Base-by-base conservation (phyloP, 2,329 filamentous ascomycete species). In the Onygena corvina region DNA sequence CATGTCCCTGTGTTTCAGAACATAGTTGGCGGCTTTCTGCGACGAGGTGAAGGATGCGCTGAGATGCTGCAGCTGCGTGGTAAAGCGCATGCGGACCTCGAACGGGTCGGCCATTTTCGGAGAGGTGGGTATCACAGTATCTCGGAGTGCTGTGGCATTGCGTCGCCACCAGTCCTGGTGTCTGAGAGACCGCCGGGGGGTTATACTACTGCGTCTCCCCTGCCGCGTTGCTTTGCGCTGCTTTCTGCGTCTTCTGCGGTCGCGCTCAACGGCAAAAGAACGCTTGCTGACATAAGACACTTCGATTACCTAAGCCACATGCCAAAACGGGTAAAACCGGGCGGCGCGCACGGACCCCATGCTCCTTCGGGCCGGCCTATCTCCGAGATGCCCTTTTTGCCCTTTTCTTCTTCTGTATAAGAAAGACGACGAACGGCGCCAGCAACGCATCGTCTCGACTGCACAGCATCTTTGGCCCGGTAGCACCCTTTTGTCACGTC, bases 11-110 rank as follows among this genome's bases (percentile, higher is more conserved):
- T 94, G 86, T 67, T 88, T 94, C 54, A 98, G 76, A 11, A 92
- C 92, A 80, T 93, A 98, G 64, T 89, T 83, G 23, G 92, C 90
- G 2, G 89, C 86, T 70, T 95, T 95, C 61, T 90, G 85, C 1
- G 88, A 84, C 11, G 88, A 90, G 11, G 83, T 84, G 50, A 92
- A 83, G 3, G 86, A 90, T 9, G 92, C 92, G 64, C 89, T 94
- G 53, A 98, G 80, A 64, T 92, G 86, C 57, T 93, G 83, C 20
- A 98, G 79, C 64, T 92, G 85, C 47, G 77, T 77, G 48, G 87
- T 95, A 74, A 98, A 98, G 68, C 88, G 88, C 79, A 98, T 89
- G 63, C 92, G 89, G 59, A 96, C 90, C 73, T 96, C 92, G 67
- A 98, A 98, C 4, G 93, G 92, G 69, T 98, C 89, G 38, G 76